Base-by-base conservation (phyloP, 2,329 filamentous ascomycete species). In the Chaetomiaceae sp. region DNA sequence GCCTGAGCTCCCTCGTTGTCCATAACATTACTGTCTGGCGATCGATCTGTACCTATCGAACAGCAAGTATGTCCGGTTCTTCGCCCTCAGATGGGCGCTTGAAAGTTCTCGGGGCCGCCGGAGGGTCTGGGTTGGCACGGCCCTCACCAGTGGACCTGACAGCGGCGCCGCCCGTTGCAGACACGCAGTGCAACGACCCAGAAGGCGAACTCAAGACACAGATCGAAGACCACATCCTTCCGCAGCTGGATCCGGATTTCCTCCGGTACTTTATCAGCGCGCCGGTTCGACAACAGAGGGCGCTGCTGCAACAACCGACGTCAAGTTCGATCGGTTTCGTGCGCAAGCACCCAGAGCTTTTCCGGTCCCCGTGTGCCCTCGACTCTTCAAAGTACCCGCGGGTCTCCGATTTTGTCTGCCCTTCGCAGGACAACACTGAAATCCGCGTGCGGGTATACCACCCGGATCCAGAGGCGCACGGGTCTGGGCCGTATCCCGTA, bases 401-500 rank as follows among this genome's bases (percentile, higher is more conserved):
- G 8, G 63, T 66, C 6, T 33, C 41, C 19, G 61, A 65, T 26
- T 27, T 48, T 11, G 51, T 52, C 20, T 47, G 63, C 4, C 46
- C 45, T 6, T 65, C 63, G 5, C 53, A 58, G 9, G 65, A 66
- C 40, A 62, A 59, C 7, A 48, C 55, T 10, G 53, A 32, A 38
- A 47, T 66, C 19, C 56, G 60, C 3, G 56, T 64, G 41, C 57
- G 59, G 20, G 53, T 65, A 6, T 67, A 67, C 37, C 57, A 63
- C 33, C 64, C 64, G 1, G 62, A 66, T 37, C 55, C 56, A 6
- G 42, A 38, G 12, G 48, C 41, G 19, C 58, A 57, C 40, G 64
- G 65, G 1, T 34, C 54, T 0, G 64, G 64, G 0, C 63, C 63
- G 9, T 65, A 65, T 38, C 58, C 62, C 1, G 57, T 59, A 1